Conservation (phyloP, 148 eudicot species). For the Fagopyrum esculentum region DNA sequence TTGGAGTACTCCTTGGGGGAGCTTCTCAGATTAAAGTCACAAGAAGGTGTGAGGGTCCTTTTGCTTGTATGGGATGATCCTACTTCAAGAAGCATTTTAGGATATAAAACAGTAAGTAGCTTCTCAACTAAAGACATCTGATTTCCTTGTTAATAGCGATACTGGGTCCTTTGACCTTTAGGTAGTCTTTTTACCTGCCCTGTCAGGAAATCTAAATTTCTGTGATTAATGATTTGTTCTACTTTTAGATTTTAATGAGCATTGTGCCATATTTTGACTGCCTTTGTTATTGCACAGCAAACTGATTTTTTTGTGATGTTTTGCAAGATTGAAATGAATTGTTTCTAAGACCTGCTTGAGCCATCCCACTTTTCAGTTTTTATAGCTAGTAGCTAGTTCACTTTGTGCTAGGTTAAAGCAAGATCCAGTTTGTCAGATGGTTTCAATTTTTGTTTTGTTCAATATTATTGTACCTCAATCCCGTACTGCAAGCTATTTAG, state of each 20-base stretch:
- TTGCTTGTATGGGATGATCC: constrained; percentile 95
- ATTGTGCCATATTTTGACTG: background rate
- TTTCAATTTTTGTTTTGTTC: background rate
- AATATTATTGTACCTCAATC: background rate
- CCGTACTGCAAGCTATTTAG: background rate
- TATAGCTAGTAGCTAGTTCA: background rate
- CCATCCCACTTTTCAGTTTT: constrained; percentile 2
- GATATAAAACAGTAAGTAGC: constrained; percentile 45
- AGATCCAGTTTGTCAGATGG: background rate
- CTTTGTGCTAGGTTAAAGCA: background rate
- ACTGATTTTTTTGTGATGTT: background rate
- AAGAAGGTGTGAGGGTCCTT: constrained; percentile 84
- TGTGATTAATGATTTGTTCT: background rate
- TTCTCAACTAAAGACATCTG: background rate
- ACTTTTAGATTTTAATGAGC: background rate
- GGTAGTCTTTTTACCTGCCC: background rate
- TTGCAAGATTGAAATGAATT: background rate
- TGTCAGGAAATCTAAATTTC: background rate
- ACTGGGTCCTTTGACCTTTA: background rate
- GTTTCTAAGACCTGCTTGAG: background rate
- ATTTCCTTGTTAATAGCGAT: background rate
- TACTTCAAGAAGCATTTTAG: constrained; percentile 57
- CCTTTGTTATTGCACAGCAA: background rate
- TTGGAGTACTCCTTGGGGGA: constrained; percentile 44
- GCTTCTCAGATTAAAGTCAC: constrained; percentile 67